A percentile compares a stretch with the other conserved stretches of the same genome.
Evolutionary conservation across 2,329 filamentous ascomycete genomes (phyloP).

Genomic region (Chaetomiaceae sp.): DNA sequence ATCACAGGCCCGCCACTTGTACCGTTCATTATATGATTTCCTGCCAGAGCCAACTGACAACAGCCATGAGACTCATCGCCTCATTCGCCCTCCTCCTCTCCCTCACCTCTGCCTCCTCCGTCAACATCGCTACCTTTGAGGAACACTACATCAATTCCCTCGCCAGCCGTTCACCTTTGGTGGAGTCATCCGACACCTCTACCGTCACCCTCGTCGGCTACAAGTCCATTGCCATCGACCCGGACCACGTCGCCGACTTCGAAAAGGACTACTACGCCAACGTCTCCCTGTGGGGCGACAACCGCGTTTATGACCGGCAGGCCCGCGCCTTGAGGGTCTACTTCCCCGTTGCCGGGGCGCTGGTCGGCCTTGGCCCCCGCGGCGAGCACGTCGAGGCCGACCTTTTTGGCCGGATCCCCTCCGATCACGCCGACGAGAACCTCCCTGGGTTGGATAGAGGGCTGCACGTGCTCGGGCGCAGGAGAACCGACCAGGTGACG

Average conservation of each 20-base stretch:
- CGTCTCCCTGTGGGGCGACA: neutral
- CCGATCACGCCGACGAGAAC: neutral
- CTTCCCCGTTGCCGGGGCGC: neutral
- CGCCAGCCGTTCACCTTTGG: neutral
- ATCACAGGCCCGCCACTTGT: neutral
- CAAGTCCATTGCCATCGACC: neutral
- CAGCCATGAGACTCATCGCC: neutral
- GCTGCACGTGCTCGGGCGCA: neutral
- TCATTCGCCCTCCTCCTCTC: neutral
- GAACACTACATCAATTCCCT: neutral
- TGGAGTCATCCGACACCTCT: neutral
- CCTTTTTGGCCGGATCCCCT: neutral
- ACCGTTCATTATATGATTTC: neutral
- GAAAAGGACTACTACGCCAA: slow-evolving; percentile 1
- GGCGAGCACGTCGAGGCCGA: neutral
- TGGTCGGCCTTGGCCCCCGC: neutral
- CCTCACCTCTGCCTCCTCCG: neutral
- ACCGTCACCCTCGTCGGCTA: neutral
- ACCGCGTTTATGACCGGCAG: neutral
- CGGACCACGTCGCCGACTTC: neutral
- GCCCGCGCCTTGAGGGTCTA: neutral
- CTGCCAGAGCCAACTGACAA: neutral
- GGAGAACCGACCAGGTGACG: neutral
- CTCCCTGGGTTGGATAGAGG: neutral
- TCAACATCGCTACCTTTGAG: slow-evolving; percentile 1